Evolutionary conservation across 2,329 filamentous ascomycete genomes (phyloP).

Genomic region (Ascochyta pisi): DNA sequence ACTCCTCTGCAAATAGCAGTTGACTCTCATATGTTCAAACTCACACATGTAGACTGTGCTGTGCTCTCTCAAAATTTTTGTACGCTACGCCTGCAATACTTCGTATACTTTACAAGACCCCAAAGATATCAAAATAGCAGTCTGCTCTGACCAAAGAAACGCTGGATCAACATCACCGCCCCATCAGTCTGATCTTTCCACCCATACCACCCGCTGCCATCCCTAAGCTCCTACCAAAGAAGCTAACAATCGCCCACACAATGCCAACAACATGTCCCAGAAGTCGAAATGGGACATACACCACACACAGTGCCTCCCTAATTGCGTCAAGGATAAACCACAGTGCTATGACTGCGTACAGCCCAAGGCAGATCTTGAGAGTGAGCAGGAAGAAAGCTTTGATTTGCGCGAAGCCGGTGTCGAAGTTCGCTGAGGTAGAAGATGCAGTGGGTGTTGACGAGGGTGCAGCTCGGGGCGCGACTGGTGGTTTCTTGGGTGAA

Average conservation of each 20-base stretch:
- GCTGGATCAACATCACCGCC: background rate
- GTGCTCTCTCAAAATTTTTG: too few species aligned
- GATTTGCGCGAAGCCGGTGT: conserved; percentile 35
- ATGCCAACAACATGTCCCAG: conserved; percentile 16
- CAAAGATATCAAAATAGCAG: background rate
- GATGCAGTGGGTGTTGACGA: background rate
- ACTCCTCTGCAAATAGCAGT: too few species aligned
- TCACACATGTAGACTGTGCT: too few species aligned
- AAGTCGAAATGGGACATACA: conserved; percentile 34
- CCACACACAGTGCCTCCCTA: conserved; percentile 27
- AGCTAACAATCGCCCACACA: conserved; percentile 18
- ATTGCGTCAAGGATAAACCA: conserved; percentile 41
- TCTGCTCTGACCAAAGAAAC: too few species aligned
- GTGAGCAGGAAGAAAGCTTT: conserved; percentile 20
- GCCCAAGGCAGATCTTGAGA: conserved; percentile 26
- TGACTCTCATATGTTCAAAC: too few species aligned
- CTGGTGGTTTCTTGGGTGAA: conserved; percentile 20
- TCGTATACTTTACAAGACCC: too few species aligned
- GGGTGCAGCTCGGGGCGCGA: background rate
- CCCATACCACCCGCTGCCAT: background rate
- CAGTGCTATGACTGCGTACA: conserved; percentile 36
- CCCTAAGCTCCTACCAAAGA: background rate
- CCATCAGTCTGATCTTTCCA: conserved; percentile 1
- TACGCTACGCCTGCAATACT: too few species aligned
- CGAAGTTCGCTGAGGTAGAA: conserved; percentile 12